Evolutionary conservation across 2,329 filamentous ascomycete species (phyloP).

Genomic region (Neophaeococcomyces mojaviensis): DNA sequence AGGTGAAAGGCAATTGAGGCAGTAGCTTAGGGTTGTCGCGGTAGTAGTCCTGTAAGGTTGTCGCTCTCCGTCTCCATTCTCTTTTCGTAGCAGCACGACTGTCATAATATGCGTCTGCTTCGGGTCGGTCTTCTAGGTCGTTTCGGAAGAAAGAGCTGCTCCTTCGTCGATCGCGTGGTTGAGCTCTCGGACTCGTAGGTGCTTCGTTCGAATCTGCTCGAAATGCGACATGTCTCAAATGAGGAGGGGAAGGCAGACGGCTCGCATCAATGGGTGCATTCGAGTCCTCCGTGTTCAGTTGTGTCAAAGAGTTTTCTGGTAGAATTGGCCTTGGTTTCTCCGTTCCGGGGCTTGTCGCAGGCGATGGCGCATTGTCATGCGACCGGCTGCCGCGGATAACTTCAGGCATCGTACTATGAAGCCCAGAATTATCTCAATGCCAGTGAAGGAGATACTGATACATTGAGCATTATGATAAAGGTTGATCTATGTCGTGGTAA

Average conservation of each 20-base stretch:
- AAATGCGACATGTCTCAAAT: slow-evolving; percentile 4
- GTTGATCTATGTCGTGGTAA: too few species aligned
- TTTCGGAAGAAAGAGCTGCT: slow-evolving; percentile 12
- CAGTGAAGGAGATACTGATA: too few species aligned
- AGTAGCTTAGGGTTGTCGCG: slow-evolving; percentile 19
- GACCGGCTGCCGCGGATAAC: slow-evolving; percentile 21
- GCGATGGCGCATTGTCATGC: slow-evolving; percentile 12
- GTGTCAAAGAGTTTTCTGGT: slow-evolving; percentile 12
- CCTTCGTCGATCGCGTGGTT: slow-evolving; percentile 1
- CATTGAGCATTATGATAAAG: too few species aligned
- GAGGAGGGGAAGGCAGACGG: not conserved
- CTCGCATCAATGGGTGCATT: slow-evolving; percentile 7
- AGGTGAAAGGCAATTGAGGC: slow-evolving; percentile 24
- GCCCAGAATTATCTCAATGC: too few species aligned
- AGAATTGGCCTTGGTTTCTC: slow-evolving; percentile 10
- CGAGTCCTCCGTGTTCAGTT: not conserved
- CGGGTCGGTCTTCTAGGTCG: slow-evolving; percentile 12
- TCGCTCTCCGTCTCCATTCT: slow-evolving; percentile 22
- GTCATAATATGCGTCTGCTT: slow-evolving; percentile 22
- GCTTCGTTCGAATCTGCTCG: slow-evolving; percentile 10
- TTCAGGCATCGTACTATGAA: slow-evolving; percentile 15
- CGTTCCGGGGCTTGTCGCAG: slow-evolving; percentile 4
- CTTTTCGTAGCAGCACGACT: slow-evolving; percentile 24
- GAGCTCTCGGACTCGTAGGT: slow-evolving; percentile 3
- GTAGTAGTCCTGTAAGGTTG: slow-evolving; percentile 23